phyloP scores from a whole-genome alignment of 2,329 filamentous ascomycete genomes.

The Bipolaris gigantea region DNA sequence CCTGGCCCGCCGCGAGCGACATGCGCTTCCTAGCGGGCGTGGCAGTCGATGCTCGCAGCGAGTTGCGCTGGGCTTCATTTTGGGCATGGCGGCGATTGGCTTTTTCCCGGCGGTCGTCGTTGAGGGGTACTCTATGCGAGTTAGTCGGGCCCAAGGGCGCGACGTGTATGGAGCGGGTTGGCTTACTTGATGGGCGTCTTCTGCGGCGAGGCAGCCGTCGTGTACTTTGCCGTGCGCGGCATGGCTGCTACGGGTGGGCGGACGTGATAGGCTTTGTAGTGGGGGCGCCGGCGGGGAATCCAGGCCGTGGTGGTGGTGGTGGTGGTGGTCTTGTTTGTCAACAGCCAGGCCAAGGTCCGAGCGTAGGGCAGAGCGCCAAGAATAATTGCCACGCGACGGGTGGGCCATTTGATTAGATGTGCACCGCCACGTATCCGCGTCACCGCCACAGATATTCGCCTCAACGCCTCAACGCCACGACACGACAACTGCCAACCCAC shows the following conservation, averaged over 20 bases:
- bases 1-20: conserved; percentile 54
- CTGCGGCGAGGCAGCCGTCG: conserved; percentile 53
- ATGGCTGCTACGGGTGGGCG: conserved; percentile 40
- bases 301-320: too few species aligned
- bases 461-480: too few species aligned
- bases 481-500: not conserved
- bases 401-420: not conserved
- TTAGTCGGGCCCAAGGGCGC: conserved; percentile 1
- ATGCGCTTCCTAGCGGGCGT: conserved; percentile 69
- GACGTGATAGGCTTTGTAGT: conserved; percentile 13
- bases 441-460: not conserved
- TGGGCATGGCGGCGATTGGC: conserved; percentile 84
- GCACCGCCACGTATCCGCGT: not conserved
- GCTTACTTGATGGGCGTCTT: conserved; percentile 45
- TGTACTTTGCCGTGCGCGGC: conserved; percentile 57
- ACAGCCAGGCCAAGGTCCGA: conserved; percentile 11
- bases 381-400: not conserved
- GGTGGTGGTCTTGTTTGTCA: conserved; percentile 26
- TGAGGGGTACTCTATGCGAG: conserved; percentile 76
- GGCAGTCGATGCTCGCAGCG: conserved; percentile 75
- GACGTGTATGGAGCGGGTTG: not conserved
- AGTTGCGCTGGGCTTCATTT: conserved; percentile 88
- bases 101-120: conserved; percentile 93
- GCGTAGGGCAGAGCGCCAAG: not conserved
- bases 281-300: not conserved